Evolutionary conservation across 805 yeast genomes (phyloP).

Genomic region (Myxozyma geophila): DNA sequence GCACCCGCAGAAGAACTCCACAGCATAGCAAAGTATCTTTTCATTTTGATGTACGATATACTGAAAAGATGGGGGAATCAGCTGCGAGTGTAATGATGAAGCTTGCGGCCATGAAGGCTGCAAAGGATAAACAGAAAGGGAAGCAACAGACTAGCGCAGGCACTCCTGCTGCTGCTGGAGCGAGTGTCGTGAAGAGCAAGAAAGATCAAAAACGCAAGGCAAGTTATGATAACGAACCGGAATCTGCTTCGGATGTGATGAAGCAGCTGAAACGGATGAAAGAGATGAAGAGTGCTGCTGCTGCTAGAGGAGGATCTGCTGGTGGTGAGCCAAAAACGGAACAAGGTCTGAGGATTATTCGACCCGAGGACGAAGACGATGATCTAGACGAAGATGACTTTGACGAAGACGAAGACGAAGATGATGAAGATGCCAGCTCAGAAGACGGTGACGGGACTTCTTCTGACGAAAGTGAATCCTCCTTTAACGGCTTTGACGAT

Average conservation of each 20-base stretch:
- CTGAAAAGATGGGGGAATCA: conserved; percentile 24
- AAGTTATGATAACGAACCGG: background rate
- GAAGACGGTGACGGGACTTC: conserved; percentile 6
- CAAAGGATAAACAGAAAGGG: conserved; percentile 5
- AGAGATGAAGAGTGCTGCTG: background rate
- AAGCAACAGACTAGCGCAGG: background rate
- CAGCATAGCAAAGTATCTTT: background rate
- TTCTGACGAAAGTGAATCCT: conserved; percentile 31
- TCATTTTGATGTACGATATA: background rate
- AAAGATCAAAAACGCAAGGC: background rate
- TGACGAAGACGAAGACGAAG: conserved; percentile 10
- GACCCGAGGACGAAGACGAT: conserved; percentile 17
- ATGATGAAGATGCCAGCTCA: background rate
- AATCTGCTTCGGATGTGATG: conserved; percentile 28
- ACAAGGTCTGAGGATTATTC: conserved; percentile 13
- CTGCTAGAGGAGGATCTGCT: background rate
- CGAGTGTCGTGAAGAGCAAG: background rate
- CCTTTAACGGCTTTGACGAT: conserved; percentile 37
- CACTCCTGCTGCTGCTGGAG: background rate
- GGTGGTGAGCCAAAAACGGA: conserved; percentile 3
- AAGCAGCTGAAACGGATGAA: conserved; percentile 23
- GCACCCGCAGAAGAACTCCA: background rate
- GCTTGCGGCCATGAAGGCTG: conserved; percentile 23
- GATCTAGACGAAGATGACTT: conserved; percentile 10
- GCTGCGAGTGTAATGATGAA: conserved; percentile 29